A percentile compares a stretch with the other conserved stretches of the same genome.
Conservation (phyloP, 2,329 filamentous ascomycete species). For the Fusarium chlamydosporum region DNA sequence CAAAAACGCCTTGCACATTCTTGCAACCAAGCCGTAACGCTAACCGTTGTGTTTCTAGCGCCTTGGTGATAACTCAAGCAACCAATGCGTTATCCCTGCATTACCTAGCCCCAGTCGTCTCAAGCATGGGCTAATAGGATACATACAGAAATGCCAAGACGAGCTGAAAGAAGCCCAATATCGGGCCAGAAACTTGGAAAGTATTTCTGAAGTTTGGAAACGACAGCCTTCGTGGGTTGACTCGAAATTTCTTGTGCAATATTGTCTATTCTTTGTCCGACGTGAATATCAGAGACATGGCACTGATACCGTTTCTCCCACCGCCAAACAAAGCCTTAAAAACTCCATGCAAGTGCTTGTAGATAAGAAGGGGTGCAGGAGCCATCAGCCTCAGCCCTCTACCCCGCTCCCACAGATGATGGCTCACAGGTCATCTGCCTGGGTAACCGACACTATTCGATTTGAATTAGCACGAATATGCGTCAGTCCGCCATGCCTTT, state of each 20-base stretch:
- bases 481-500: slow-evolving; percentile 22
- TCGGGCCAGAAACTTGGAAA: slow-evolving; percentile 21
- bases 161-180: slow-evolving; percentile 42
- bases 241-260: slow-evolving; percentile 21
- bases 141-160: slow-evolving; percentile 33
- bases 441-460: slow-evolving; percentile 12
- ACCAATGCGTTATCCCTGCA: slow-evolving; percentile 42
- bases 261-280: neutral
- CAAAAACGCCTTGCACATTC: slow-evolving; percentile 42
- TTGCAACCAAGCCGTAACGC: slow-evolving; percentile 26
- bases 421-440: slow-evolving; percentile 31
- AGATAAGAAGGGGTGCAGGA: slow-evolving; percentile 9
- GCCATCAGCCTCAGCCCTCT: slow-evolving; percentile 1
- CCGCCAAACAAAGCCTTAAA: neutral
- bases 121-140: slow-evolving; percentile 8
- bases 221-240: slow-evolving; percentile 8
- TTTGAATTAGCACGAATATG: slow-evolving; percentile 20
- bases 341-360: neutral
- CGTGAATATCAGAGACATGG: neutral
- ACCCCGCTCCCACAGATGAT: slow-evolving; percentile 13
- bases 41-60: slow-evolving; percentile 40
- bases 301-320: neutral
- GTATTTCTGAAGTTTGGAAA: slow-evolving; percentile 7
- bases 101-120: slow-evolving; percentile 42
- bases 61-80: slow-evolving; percentile 13